Evolutionary conservation across 169 alveolate species (phyloP).

Genomic region (Eimeria zaria): DNA sequence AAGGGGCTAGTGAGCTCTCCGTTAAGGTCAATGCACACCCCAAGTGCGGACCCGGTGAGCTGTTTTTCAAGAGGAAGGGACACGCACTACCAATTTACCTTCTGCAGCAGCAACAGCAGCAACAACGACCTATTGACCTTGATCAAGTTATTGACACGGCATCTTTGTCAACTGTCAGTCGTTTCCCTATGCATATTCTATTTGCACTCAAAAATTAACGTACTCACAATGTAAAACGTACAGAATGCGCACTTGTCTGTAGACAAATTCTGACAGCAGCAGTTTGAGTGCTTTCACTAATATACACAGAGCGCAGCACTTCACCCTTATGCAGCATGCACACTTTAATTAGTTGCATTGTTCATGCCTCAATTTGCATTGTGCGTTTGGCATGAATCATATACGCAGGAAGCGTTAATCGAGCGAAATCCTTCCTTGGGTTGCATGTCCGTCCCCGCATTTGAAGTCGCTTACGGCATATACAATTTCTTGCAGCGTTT

Average conservation of each 20-base stretch:
- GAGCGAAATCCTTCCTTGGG: slow-evolving; percentile 28
- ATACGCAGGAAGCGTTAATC: slow-evolving; percentile 52
- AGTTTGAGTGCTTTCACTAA: neutral
- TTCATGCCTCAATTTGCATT: neutral
- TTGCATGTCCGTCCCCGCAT: slow-evolving; percentile 42
- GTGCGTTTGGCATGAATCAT: neutral
- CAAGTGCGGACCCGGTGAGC: slow-evolving; percentile 17
- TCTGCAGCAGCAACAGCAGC: slow-evolving; percentile 35
- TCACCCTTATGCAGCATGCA: neutral
- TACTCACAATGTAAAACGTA: neutral
- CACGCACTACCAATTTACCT: slow-evolving; percentile 33
- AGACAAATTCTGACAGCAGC: neutral
- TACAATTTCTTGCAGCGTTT: slow-evolving; percentile 52
- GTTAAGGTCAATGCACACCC: neutral
- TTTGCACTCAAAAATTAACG: neutral
- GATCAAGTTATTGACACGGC: slow-evolving; percentile 38
- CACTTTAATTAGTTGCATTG: neutral
- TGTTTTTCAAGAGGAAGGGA: slow-evolving; percentile 13
- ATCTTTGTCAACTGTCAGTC: slow-evolving; percentile 24
- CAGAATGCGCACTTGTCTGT: neutral
- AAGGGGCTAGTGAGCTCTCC: slow-evolving; percentile 52
- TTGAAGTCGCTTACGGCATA: slow-evolving; percentile 31
- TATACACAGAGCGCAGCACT: neutral
- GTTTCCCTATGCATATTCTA: neutral
- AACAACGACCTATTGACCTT: neutral